These are phyloP conservation scores for Heritiera fomes DNA, from an alignment of 345 rosid species.

Conservation along the genomic window DNA sequence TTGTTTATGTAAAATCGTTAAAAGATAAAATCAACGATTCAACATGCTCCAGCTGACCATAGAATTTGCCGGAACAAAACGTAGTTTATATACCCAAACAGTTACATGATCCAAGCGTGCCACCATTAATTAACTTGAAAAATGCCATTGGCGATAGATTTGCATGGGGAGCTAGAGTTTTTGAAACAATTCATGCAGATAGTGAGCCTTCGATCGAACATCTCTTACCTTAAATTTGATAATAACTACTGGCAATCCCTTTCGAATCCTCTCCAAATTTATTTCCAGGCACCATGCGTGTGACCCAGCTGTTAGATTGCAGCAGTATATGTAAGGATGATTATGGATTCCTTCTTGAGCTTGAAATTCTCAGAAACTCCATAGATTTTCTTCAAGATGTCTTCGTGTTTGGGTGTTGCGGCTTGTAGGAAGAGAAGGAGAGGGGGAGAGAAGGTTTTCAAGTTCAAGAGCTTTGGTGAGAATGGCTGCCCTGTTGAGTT, in stretches of 20 bases:
- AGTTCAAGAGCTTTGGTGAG: constrained; percentile 74
- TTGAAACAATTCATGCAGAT: constrained; percentile 49
- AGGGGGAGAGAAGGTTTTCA: constrained; percentile 54
- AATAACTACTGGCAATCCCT: constrained; percentile 15
- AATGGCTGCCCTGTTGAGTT: constrained; percentile 70
- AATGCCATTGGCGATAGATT: constrained; percentile 42
- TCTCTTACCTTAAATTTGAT: no score
- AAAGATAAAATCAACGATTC: constrained; percentile 13
- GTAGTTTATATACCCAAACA: constrained; percentile 27
- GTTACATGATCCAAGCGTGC: constrained; percentile 54
- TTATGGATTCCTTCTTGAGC: background rate
- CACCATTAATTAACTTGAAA: constrained; percentile 35
- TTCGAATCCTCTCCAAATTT: constrained; percentile 39
- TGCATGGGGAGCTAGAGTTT: constrained; percentile 44
- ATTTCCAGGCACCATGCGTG: constrained; percentile 53
- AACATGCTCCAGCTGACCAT: constrained; percentile 42
- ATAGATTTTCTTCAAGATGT: background rate
- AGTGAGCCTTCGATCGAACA: constrained; percentile 22
- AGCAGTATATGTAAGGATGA: constrained; percentile 18
- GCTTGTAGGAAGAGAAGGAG: constrained; percentile 70
- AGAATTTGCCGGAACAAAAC: constrained; percentile 57
- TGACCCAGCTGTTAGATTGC: constrained; percentile 27
- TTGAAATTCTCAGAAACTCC: background rate
- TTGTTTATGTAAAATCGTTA: background rate
- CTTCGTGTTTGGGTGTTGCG: constrained; percentile 28